Percentiles rank a stretch among this genome's conserved stretches.
Conservation (phyloP, 2,329 filamentous ascomycete species). For the Arthrobotrys entomopaga region DNA sequence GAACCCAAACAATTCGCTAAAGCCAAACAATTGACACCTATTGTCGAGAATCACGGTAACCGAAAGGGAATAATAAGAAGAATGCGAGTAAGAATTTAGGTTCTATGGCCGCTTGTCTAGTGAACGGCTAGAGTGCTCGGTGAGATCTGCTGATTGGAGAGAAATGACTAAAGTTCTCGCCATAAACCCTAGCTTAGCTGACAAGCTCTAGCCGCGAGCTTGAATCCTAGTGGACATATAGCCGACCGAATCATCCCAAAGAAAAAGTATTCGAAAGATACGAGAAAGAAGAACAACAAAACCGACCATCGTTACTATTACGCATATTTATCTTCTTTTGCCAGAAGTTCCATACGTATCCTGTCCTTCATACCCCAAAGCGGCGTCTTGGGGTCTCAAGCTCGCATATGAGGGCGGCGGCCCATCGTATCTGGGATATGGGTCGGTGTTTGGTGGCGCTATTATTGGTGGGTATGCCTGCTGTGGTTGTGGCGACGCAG, state of each 20-base stretch:
- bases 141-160: too few species aligned
- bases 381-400: slow-evolving; percentile 23
- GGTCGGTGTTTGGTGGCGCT: background rate
- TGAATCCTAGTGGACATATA: too few species aligned
- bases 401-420: slow-evolving; percentile 43
- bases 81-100: too few species aligned
- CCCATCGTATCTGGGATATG: background rate
- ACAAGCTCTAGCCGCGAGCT: too few species aligned
- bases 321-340: background rate
- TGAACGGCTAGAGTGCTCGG: too few species aligned
- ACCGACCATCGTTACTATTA: background rate
- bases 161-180: too few species aligned
- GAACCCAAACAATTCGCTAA: too few species aligned
- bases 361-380: slow-evolving; percentile 39
- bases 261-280: background rate
- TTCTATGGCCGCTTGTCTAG: too few species aligned
- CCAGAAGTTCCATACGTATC: background rate
- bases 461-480: slow-evolving; percentile 7
- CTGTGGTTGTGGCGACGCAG: background rate
- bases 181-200: too few species aligned
- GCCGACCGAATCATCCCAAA: background rate
- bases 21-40: too few species aligned
- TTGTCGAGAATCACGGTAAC: too few species aligned
- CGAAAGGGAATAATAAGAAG: too few species aligned
- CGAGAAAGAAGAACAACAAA: background rate